A percentile compares a stretch with the other conserved stretches of the same genome.
Evolutionary conservation across 768 basidiomycete species (phyloP).

Genomic region (Lactarius deliciosus): DNA sequence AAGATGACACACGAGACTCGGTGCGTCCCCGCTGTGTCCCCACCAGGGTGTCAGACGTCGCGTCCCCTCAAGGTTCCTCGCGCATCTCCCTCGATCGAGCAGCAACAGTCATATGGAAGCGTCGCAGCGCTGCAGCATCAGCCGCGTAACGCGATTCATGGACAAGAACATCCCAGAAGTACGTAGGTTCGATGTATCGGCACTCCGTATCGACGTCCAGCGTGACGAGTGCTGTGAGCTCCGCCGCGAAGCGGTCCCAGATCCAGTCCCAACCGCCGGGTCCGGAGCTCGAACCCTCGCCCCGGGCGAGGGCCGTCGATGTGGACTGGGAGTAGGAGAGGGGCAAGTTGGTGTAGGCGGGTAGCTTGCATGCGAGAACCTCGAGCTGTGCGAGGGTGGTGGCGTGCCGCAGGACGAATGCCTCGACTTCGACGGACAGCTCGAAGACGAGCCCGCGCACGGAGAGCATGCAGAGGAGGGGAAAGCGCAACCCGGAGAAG

Average conservation of each 20-base stretch:
- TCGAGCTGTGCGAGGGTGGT: neutral
- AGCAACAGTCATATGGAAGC: neutral
- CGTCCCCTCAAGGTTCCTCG: neutral
- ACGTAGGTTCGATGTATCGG: neutral
- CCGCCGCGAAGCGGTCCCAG: neutral
- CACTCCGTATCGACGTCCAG: neutral
- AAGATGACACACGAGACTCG: neutral
- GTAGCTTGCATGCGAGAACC: neutral
- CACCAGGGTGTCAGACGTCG: neutral
- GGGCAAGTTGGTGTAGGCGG: no score
- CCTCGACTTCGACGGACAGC: neutral
- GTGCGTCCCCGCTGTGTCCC: neutral
- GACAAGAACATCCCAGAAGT: no score
- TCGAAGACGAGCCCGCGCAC: neutral
- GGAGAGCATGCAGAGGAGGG: conserved; percentile 1
- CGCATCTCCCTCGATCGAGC: neutral
- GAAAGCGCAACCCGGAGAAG: neutral
- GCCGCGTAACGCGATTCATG: neutral
- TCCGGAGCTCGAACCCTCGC: neutral
- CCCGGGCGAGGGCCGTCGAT: no score
- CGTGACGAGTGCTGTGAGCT: neutral
- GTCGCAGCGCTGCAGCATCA: neutral
- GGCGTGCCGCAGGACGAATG: conserved; percentile 1
- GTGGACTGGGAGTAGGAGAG: neutral
- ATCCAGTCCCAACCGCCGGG: neutral